Evolutionary conservation across 805 yeast genomes (phyloP), one percentile per base, ranked within the genome.

Genomic region (Metschnikowia cerradonensis): DNA sequence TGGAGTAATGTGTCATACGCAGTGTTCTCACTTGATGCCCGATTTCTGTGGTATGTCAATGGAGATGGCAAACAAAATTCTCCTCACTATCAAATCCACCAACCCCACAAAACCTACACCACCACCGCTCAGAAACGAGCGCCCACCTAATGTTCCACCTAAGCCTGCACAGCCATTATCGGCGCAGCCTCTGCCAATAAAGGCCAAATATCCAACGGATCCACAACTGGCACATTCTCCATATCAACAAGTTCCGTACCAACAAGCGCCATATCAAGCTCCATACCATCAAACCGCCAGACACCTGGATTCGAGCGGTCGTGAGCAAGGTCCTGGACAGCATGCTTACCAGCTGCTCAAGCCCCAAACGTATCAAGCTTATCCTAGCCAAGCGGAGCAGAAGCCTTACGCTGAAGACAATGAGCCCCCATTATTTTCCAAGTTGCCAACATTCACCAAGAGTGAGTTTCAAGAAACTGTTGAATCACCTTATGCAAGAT

Each of bases 1-100:
- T 82, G 96, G 96, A 31, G 82, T 90, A 19, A 89, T 92, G 86
- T 92, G 96, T 62, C 99, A 94, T 65, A 80, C 94, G 3, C 83
- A 83, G 41, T 94, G 99, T 73, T 85, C 92, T 11, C 97, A 90
- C 63, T 75, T 91, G 61, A 98, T 94, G 20, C 99, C 99, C 1
- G 98, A 94, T 66, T 89, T 94, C 67, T 94, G 99, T 76, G 99
- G 99, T 51, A 92, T 94, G 96, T 80, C 96, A 2, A 90, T 94
- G 91, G 97, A 90, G 63, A 88, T 87, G 80, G 98, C 97, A 3
- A 90, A 90, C 63, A 87, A 86, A 67, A 90, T 94, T 55, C 71
- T 94, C 52, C 81, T 80, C 50, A 89, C 97, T 8, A 90, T 92
- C 63, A 86, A 86, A 64, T 80, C 85, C 39, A 83, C 97, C 2